A percentile compares a stretch with the other conserved stretches of the same genome.
These are phyloP conservation scores for Amaranthus tricolor DNA, from an alignment of 179 eudicot species.

Conservation along the genomic window DNA sequence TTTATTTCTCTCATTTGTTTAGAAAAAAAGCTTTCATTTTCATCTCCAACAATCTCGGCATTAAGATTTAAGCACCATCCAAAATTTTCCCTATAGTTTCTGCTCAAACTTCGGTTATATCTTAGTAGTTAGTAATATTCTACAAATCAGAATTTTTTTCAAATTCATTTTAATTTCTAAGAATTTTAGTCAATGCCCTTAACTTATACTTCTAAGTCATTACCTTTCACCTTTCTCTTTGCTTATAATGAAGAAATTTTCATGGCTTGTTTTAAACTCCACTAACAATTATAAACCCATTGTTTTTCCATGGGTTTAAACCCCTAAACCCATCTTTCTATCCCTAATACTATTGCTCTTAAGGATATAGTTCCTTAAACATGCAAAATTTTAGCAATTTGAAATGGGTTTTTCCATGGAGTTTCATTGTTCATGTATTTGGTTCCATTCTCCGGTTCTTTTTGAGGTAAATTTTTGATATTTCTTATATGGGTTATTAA, in stretches of 20 bases:
- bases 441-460: slow-evolving; percentile 30
- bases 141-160: background rate
- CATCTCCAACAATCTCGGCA: slow-evolving; percentile 24
- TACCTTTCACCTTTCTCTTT: slow-evolving; percentile 30
- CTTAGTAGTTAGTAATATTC: no score
- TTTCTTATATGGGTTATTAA: slow-evolving; percentile 10
- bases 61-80: background rate
- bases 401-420: slow-evolving; percentile 42
- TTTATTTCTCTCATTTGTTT: slow-evolving; percentile 16
- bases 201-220: slow-evolving; percentile 11
- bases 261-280: slow-evolving; percentile 26
- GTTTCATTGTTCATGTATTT: slow-evolving; percentile 36
- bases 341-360: slow-evolving; percentile 9
- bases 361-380: slow-evolving; percentile 23
- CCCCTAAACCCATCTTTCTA: slow-evolving; percentile 21
- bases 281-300: slow-evolving; percentile 18
- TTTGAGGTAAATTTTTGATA: slow-evolving; percentile 46
- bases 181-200: background rate
- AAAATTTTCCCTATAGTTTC: no score
- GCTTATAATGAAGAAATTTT: slow-evolving; percentile 36
- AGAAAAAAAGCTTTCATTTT: background rate
- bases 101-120: no score
- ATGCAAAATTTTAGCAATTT: slow-evolving; percentile 40
- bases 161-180: background rate
- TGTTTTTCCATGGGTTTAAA: slow-evolving; percentile 20